A percentile compares a stretch with the other conserved stretches of the same genome.
These are phyloP conservation scores for Apophysomyces sp. DNA, from an alignment of 371 early-diverging fungal species.

Conservation along the genomic window DNA sequence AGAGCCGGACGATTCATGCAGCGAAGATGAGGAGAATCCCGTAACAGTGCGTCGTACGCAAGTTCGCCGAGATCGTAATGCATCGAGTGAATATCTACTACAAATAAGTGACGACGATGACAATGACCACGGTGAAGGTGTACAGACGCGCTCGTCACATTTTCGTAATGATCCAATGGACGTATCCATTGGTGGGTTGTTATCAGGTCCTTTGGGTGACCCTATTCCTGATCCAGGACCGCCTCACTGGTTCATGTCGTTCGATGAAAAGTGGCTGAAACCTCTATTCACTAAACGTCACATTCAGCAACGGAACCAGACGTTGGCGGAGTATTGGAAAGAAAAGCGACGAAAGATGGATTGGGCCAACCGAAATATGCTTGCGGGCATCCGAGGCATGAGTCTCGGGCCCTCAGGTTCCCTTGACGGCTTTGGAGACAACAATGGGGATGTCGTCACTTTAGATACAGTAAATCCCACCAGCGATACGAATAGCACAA, in stretches of 20 bases:
- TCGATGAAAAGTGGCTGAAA: constrained; percentile 79
- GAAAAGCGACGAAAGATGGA: constrained; percentile 52
- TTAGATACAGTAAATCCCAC: constrained; percentile 29
- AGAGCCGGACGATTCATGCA: constrained; percentile 52
- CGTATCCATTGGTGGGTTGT: constrained; percentile 41
- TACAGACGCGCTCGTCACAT: constrained; percentile 15
- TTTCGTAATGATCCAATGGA: constrained; percentile 19
- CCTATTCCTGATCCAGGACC: constrained; percentile 51
- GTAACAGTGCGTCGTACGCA: constrained; percentile 18
- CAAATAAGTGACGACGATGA: constrained; percentile 22
- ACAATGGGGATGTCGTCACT: constrained; percentile 30
- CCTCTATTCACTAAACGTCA: constrained; percentile 68
- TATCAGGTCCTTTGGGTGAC: constrained; percentile 51
- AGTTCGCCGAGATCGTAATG: constrained; percentile 9
- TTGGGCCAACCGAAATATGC: constrained; percentile 38
- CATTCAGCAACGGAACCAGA: constrained; percentile 42
- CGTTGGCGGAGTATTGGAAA: constrained; percentile 48
- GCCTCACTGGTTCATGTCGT: constrained; percentile 85
- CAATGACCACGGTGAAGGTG: constrained; percentile 11
- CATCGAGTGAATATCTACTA: constrained; percentile 18
- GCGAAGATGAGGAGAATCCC: constrained; percentile 55
- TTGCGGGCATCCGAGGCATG: constrained; percentile 41
- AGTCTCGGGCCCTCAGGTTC: constrained; percentile 11
- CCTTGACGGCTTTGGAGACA: constrained; percentile 14
- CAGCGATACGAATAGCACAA: background rate